These are phyloP conservation scores for Apiospora phragmitis DNA, from an alignment of 2,329 filamentous ascomycete genomes.

Conservation along the genomic window DNA sequence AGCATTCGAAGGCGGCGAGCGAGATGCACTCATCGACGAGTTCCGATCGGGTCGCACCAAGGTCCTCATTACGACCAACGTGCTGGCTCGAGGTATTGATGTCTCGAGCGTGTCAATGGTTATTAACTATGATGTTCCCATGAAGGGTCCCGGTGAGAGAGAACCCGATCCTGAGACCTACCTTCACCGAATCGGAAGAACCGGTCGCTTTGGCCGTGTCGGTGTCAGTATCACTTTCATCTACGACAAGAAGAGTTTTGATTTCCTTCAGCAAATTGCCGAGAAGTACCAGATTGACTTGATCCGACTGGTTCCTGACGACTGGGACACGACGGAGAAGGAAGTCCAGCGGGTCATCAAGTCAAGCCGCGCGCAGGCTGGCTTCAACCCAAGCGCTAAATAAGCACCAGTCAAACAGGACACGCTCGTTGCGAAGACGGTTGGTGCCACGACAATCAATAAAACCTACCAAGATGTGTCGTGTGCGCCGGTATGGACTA, in stretches of 20 bases:
- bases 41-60: slow-evolving; percentile 89
- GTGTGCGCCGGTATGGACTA: background rate
- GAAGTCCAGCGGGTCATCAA: slow-evolving; percentile 82
- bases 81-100: slow-evolving; percentile 93
- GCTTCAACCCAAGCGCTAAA: slow-evolving; percentile 43
- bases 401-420: slow-evolving; percentile 10
- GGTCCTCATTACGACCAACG: slow-evolving; percentile 96
- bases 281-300: slow-evolving; percentile 79
- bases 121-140: slow-evolving; percentile 91
- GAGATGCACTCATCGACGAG: slow-evolving; percentile 80
- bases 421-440: background rate
- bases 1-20: slow-evolving; percentile 78
- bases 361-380: slow-evolving; percentile 60
- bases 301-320: slow-evolving; percentile 75
- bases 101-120: slow-evolving; percentile 92
- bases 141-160: slow-evolving; percentile 72
- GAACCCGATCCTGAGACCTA: slow-evolving; percentile 95
- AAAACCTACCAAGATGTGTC: background rate
- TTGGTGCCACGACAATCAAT: background rate
- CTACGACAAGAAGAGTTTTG: slow-evolving; percentile 79
- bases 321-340: slow-evolving; percentile 89
- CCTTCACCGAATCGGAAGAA: slow-evolving; percentile 95
- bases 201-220: slow-evolving; percentile 93
- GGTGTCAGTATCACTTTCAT: slow-evolving; percentile 96
- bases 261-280: slow-evolving; percentile 78